phyloP scores from a whole-genome alignment of 2,329 filamentous ascomycete genomes.

The Didymella sp. region DNA sequence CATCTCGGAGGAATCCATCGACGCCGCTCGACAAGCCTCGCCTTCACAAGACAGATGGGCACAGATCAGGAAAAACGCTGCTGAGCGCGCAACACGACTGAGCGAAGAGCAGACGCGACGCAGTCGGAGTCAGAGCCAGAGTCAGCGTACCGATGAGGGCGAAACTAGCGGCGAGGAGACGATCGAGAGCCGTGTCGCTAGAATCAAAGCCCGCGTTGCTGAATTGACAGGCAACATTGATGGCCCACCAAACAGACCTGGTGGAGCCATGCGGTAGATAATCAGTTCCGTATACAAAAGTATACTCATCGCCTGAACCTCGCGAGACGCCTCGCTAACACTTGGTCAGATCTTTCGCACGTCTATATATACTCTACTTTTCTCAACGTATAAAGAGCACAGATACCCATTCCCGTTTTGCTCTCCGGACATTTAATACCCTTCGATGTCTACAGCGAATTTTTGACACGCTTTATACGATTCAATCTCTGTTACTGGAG shows the following conservation, averaged over 20 bases:
- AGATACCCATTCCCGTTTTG: slow-evolving; percentile 37
- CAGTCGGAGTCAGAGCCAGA: slow-evolving; percentile 60
- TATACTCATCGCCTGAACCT: not conserved
- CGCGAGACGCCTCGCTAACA: not conserved
- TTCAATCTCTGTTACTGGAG: slow-evolving; percentile 17
- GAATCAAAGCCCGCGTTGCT: slow-evolving; percentile 96
- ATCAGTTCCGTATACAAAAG: slow-evolving; percentile 2
- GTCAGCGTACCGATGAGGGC: slow-evolving; percentile 74
- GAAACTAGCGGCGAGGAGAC: slow-evolving; percentile 97
- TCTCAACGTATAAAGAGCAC: slow-evolving; percentile 31
- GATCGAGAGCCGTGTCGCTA: slow-evolving; percentile 93
- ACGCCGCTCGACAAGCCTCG: slow-evolving; percentile 47
- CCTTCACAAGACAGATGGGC: slow-evolving; percentile 82
- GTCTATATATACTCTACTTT: slow-evolving; percentile 24
- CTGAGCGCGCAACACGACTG: slow-evolving; percentile 73
- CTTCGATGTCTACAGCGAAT: slow-evolving; percentile 19
- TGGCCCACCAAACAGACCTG: slow-evolving; percentile 29
- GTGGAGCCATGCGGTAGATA: slow-evolving; percentile 11
- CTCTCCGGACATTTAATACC: slow-evolving; percentile 37
- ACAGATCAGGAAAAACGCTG: slow-evolving; percentile 93
- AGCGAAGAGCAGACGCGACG: slow-evolving; percentile 69
- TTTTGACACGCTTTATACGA: slow-evolving; percentile 5
- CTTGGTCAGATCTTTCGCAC: slow-evolving; percentile 3
- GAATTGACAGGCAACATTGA: slow-evolving; percentile 74
- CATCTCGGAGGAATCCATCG: slow-evolving; percentile 53